Evolutionary conservation across 202 grass and related monocot genomes (phyloP).

Genomic region (Eragrostis tef): DNA sequence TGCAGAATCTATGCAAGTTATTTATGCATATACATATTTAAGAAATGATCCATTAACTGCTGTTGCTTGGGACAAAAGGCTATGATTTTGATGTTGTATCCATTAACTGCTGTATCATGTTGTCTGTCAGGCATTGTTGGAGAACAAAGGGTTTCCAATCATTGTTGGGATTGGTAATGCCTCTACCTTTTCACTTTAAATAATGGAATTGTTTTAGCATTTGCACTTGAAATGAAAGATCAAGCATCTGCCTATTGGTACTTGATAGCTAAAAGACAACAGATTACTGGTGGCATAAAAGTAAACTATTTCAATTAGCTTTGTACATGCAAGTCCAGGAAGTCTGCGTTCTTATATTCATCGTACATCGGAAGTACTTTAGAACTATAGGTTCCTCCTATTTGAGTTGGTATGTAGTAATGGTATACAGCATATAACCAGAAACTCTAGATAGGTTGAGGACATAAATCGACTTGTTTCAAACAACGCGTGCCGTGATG

Average conservation of each 20-base stretch:
- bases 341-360: constrained; percentile 14
- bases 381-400: background rate
- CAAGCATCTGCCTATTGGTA: no score
- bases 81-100: no score
- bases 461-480: constrained; percentile 24
- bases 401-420: constrained; percentile 11
- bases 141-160: constrained; percentile 97
- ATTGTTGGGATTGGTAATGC: constrained; percentile 97
- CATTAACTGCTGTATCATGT: constrained; percentile 37
- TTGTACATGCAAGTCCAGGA: constrained; percentile 25
- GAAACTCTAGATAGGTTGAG: constrained; percentile 16
- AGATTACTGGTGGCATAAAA: no score
- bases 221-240: constrained; percentile 15
- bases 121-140: constrained; percentile 89
- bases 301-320: background rate
- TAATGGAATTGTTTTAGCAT: constrained; percentile 18
- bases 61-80: no score
- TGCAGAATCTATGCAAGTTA: background rate
- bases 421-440: background rate
- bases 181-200: constrained; percentile 14
- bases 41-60: constrained; percentile 34
- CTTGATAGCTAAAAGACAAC: no score
- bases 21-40: constrained; percentile 6
- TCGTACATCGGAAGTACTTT: constrained; percentile 7
- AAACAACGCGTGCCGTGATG: constrained; percentile 7